Evolutionary conservation across 139 green algal species (phyloP).

Genomic region (Tetratostichococcus sp.): DNA sequence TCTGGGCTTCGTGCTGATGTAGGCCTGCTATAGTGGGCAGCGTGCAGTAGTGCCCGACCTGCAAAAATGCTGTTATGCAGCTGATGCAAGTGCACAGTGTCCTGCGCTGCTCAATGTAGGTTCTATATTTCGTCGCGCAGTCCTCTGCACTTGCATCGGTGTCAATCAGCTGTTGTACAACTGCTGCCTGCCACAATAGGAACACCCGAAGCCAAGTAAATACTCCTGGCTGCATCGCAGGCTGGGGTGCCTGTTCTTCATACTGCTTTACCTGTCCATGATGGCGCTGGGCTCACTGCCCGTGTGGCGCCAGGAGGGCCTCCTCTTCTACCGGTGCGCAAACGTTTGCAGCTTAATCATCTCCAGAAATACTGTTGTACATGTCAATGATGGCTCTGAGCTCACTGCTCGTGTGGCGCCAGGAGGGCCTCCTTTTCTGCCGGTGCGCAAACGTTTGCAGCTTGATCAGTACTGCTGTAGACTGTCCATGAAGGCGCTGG

Average conservation of each 20-base stretch:
- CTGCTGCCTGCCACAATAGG: background rate
- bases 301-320: slow-evolving; percentile 62
- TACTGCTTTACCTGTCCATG: slow-evolving; percentile 64
- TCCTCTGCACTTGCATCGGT: no score
- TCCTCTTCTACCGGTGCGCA: slow-evolving; percentile 59
- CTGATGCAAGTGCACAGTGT: no score
- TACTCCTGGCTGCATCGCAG: background rate
- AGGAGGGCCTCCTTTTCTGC: slow-evolving; percentile 63
- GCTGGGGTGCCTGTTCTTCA: slow-evolving; percentile 63
- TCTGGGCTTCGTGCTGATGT: background rate
- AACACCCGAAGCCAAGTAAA: background rate
- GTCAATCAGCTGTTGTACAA: no score
- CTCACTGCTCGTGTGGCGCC: slow-evolving; percentile 64
- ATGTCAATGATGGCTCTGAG: slow-evolving; percentile 38
- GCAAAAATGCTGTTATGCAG: no score
- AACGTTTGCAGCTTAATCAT: slow-evolving; percentile 36
- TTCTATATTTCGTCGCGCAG: no score
- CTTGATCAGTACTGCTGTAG: slow-evolving; percentile 57
- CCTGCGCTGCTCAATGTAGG: no score
- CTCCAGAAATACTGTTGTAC: slow-evolving; percentile 44
- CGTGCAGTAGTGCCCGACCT: no score
- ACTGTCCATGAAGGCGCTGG: slow-evolving; percentile 38
- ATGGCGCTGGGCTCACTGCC: slow-evolving; percentile 69
- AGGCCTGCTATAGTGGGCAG: no score
- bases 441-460: slow-evolving; percentile 37